phyloP scores from a whole-genome alignment of 225 moss, liverwort and hornwort genomes.

The Climacium dendroides region DNA sequence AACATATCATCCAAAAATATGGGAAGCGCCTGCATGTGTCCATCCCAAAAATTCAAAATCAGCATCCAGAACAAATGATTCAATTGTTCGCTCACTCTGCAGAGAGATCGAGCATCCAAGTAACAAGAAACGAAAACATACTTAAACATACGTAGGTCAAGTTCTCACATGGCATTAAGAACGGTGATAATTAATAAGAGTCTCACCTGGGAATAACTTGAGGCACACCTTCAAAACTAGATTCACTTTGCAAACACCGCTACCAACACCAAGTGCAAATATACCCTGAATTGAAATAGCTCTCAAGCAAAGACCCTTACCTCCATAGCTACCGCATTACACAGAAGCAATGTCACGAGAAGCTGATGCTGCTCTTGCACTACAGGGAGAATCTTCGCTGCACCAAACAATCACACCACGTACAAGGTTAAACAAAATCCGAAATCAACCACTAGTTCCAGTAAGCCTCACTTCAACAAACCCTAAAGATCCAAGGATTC shows the following conservation, averaged over 20 bases:
- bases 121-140: not conserved
- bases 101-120: not conserved
- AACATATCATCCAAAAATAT: slow-evolving; percentile 48
- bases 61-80: not conserved
- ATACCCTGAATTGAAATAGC: not conserved
- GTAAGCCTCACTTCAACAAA: not conserved
- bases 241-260: not conserved
- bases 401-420: not conserved
- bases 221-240: not conserved
- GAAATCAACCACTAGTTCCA: not conserved
- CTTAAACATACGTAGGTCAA: not conserved
- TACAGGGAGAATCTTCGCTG: slow-evolving; percentile 67
- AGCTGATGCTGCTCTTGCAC: slow-evolving; percentile 85
- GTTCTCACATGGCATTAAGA: not conserved
- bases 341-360: slow-evolving; percentile 85
- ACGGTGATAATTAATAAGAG: not conserved
- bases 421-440: not conserved
- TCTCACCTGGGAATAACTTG: not conserved
- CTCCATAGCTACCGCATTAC: slow-evolving; percentile 95
- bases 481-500: not conserved
- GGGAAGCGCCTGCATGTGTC: slow-evolving; percentile 31
- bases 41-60: not conserved
- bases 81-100: not conserved
- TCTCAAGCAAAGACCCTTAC: slow-evolving; percentile 4
- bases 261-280: not conserved